Conservation (phyloP, 495 filamentous ascomycete genomes). For the Evansstolkia leycettana region DNA sequence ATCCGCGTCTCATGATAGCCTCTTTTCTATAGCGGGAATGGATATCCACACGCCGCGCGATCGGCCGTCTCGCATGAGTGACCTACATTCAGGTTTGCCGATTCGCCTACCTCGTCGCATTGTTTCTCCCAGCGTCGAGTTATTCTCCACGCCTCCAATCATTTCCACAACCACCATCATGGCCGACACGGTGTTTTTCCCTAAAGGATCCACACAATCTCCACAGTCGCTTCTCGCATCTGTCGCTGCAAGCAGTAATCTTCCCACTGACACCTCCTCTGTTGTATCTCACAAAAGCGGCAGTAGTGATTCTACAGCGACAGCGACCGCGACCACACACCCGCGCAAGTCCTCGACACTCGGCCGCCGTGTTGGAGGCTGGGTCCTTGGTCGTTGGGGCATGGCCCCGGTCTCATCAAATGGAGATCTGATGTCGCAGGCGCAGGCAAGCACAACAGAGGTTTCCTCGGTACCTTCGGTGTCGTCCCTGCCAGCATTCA, state of each 20-base stretch:
- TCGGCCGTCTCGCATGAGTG: conserved; percentile 10
- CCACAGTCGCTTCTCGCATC: conserved; percentile 28
- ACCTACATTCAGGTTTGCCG: conserved; percentile 16
- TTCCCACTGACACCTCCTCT: conserved; percentile 10
- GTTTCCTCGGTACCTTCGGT: conserved; percentile 1
- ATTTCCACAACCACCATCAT: conserved; percentile 32
- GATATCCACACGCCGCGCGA: conserved; percentile 37
- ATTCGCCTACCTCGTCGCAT: conserved; percentile 23
- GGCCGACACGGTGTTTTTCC: conserved; percentile 18
- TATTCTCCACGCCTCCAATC: conserved; percentile 28
- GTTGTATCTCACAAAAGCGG: conserved; percentile 14
- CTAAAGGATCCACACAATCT: conserved; percentile 12
- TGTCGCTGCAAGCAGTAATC: conserved; percentile 17
- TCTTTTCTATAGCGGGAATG: conserved; percentile 38
- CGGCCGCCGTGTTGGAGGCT: conserved; percentile 38
- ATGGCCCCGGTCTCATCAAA: conserved; percentile 21
- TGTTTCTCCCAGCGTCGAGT: conserved; percentile 20
- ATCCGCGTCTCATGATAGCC: conserved; percentile 36
- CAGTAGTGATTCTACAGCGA: conserved; percentile 13
- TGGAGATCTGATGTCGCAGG: conserved; percentile 3
- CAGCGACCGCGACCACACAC: conserved; percentile 2
- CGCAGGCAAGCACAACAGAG: background rate
- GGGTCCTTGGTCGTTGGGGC: conserved; percentile 45
- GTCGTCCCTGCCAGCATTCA: background rate
- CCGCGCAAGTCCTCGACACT: conserved; percentile 21